Evolutionary conservation across 495 filamentous ascomycete species (phyloP).

Genomic region (Mycothermus thermophilus): DNA sequence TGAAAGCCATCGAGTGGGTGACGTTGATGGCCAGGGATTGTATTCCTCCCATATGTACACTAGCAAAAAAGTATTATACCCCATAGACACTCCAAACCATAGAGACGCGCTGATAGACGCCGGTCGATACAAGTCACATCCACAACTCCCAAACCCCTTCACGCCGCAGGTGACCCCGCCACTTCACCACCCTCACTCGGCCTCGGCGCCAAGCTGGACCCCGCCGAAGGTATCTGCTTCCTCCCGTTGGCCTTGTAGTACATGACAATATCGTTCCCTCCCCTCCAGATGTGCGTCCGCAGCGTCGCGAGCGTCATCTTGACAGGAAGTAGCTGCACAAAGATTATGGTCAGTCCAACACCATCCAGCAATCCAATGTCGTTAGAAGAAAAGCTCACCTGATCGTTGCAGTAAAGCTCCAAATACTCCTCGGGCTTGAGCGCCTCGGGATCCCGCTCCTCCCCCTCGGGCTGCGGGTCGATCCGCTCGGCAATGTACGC

Average conservation of each 20-base stretch:
- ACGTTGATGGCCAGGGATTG: too few relatives aligned
- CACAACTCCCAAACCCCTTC: background rate
- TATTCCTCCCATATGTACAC: too few relatives aligned
- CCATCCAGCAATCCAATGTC: background rate
- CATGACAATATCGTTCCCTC: slow-evolving; percentile 74
- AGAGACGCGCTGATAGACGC: too few relatives aligned
- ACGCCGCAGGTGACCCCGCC: slow-evolving; percentile 2
- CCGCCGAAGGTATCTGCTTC: slow-evolving; percentile 38
- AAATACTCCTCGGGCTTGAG: slow-evolving; percentile 83
- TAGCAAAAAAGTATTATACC: too few relatives aligned
- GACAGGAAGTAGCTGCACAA: slow-evolving; percentile 31
- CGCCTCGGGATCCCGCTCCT: slow-evolving; percentile 40
- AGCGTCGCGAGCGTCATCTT: slow-evolving; percentile 89
- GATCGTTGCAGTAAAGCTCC: slow-evolving; percentile 84
- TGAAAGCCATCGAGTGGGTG: too few relatives aligned
- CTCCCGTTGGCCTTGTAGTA: slow-evolving; percentile 83
- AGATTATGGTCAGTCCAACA: background rate
- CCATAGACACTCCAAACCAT: too few relatives aligned
- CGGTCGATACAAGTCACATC: background rate
- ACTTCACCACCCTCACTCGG: background rate
- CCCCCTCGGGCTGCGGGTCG: slow-evolving; percentile 41
- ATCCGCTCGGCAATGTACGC: slow-evolving; percentile 86
- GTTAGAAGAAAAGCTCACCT: slow-evolving; percentile 40
- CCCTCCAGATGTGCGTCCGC: slow-evolving; percentile 81
- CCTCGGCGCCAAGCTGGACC: slow-evolving; percentile 2